Base-by-base conservation (phyloP, 2,329 filamentous ascomycete species). In the Fulvia fulva region DNA sequence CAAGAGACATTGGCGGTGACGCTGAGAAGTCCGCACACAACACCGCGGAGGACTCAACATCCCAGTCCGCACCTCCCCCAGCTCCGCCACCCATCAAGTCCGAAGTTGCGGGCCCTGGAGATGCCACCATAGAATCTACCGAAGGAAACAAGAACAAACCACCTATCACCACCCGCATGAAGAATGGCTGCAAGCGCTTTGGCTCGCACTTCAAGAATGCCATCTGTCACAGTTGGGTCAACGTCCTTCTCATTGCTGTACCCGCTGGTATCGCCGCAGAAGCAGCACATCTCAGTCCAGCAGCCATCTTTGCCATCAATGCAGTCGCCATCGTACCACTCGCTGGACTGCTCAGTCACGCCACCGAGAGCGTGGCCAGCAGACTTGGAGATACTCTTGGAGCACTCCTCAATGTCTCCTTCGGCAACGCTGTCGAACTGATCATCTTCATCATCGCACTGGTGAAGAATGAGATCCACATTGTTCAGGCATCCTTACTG, bases 401-500 rank as follows among this genome's bases (percentile, higher is more conserved):
- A 58, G 78, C 78, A 34, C 63, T 81, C 61, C 74, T 81, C 57
- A 81, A 81, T 55, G 78, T 81, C 9, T 78, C 78, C 1, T 81
- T 81, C 58, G 79, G 79, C 62, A 81, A 81, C 59, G 78, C 78
- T 19, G 78, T 81, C 45, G 78, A 81, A 67, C 67, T 81, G 51
- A 81, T 81, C 67, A 76, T 81, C 64, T 81, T 80, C 73, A 91
- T 87, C 72, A 90, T 92, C 74, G 89, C 88, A 46, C 78, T 92
- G 26, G 84, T 86, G 66, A 90, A 91, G 81, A 80, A 90, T 74
- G 85, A 96, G 78, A 94, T 96, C 61, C 86, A 89, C 60, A 93
- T 96, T 65, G 92, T 96, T 23, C 92, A 96, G 75, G 91, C 92
- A 14, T 95, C 92, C 0, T 78, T 96, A 52, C 81, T 97, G 28